Conservation (phyloP, 139 green algal species). For the Tetratostichococcus sp. region DNA sequence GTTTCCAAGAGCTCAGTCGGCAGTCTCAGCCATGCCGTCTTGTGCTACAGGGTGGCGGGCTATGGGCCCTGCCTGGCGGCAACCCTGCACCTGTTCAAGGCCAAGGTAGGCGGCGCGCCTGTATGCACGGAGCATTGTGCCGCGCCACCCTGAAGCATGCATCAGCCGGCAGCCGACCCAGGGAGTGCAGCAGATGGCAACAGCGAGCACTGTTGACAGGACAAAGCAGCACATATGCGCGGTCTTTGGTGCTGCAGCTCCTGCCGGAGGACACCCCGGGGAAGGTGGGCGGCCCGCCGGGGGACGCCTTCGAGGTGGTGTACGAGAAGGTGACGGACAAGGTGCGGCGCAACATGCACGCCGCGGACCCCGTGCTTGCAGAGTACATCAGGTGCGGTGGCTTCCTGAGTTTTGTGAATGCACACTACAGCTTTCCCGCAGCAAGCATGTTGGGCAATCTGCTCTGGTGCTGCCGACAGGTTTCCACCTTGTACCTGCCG, state of each 20-base stretch:
- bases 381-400: conserved; percentile 54
- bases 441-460: no score
- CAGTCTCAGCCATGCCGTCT: neutral
- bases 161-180: no score
- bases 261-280: conserved; percentile 35
- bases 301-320: conserved; percentile 63
- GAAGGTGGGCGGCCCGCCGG: conserved; percentile 48
- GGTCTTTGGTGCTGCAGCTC: conserved; percentile 27
- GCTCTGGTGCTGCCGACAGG: no score
- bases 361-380: conserved; percentile 38
- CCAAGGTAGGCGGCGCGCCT: conserved; percentile 9
- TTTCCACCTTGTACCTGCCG: no score
- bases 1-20: neutral
- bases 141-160: no score
- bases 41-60: conserved; percentile 31
- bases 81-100: conserved; percentile 42
- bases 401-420: no score
- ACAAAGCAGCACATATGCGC: no score
- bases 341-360: conserved; percentile 48
- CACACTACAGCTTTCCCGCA: no score
- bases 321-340: conserved; percentile 40
- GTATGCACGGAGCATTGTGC: no score
- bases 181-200: no score
- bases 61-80: conserved; percentile 51
- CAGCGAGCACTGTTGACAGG: no score